A percentile compares a stretch with the other conserved stretches of the same genome.
These are phyloP conservation scores for Cladophialophora bantiana DNA, from an alignment of 2,329 filamentous ascomycete genomes.

Conservation along the genomic window DNA sequence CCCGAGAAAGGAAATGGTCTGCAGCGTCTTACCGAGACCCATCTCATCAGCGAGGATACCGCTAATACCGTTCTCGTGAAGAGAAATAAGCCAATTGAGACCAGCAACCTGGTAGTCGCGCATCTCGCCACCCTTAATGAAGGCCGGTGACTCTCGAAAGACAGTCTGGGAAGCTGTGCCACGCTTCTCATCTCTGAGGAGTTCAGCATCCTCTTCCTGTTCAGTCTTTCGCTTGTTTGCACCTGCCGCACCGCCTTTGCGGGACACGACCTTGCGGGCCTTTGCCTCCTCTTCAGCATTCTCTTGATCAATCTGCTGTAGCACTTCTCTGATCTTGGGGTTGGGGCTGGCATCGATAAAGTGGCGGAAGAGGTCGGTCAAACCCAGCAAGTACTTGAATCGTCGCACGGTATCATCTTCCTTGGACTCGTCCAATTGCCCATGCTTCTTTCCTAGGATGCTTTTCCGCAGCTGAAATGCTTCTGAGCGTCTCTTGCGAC, in stretches of 20 bases:
- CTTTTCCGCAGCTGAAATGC: constrained; percentile 88
- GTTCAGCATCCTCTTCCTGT: constrained; percentile 95
- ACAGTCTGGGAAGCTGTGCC: constrained; percentile 86
- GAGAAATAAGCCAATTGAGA: constrained; percentile 95
- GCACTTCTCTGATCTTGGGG: constrained; percentile 90
- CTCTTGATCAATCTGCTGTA: constrained; percentile 92
- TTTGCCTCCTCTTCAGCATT: constrained; percentile 75
- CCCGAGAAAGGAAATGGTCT: constrained; percentile 95
- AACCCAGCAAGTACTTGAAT: constrained; percentile 91
- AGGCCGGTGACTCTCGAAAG: constrained; percentile 93
- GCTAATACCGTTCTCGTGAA: constrained; percentile 98
- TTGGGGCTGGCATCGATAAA: constrained; percentile 99
- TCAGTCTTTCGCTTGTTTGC: constrained; percentile 87
- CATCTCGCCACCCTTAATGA: constrained; percentile 83
- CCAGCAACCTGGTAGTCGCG: constrained; percentile 96
- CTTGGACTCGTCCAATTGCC: constrained; percentile 89
- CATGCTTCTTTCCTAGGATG: constrained; percentile 94
- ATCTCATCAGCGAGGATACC: constrained; percentile 98
- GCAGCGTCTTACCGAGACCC: constrained; percentile 96
- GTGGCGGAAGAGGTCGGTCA: constrained; percentile 96
- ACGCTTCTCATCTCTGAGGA: constrained; percentile 82
- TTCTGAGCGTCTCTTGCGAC: constrained; percentile 83
- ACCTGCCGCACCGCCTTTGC: constrained; percentile 79
- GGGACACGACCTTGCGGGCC: constrained; percentile 74
- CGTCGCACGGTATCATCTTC: constrained; percentile 94